Percentiles rank a stretch among this genome's conserved stretches.
Conservation (phyloP, 2,329 filamentous ascomycete genomes). For the Monosporascus sp. region DNA sequence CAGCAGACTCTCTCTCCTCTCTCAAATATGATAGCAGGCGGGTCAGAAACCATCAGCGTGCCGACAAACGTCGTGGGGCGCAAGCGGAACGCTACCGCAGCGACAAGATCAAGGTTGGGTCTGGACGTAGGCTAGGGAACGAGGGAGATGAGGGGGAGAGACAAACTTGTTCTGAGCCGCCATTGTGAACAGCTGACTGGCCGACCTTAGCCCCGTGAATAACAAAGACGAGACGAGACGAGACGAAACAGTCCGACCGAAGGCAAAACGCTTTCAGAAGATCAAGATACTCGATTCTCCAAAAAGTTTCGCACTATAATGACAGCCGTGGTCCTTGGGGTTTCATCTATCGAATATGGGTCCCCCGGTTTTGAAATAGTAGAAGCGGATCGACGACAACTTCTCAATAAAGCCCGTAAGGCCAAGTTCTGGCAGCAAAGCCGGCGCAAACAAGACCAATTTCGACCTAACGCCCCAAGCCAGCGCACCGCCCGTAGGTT, state of each 20-base stretch:
- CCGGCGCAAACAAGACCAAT: neutral
- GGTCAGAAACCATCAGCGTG: neutral
- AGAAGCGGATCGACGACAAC: neutral
- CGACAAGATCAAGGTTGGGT: neutral
- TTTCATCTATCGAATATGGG: neutral
- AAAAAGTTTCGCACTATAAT: neutral
- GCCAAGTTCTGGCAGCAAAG: neutral
- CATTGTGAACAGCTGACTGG: slow-evolving; percentile 20
- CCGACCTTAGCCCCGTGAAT: neutral
- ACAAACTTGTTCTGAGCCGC: slow-evolving; percentile 30
- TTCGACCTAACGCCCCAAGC: neutral
- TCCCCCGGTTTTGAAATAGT: neutral
- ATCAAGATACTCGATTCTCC: neutral
- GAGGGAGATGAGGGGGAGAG: slow-evolving; percentile 2
- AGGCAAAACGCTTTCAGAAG: neutral
- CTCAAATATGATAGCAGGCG: no score
- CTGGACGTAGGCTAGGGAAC: neutral
- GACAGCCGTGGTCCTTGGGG: neutral
- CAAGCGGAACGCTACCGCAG: slow-evolving; percentile 6
- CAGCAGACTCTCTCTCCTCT: slow-evolving; percentile 6
- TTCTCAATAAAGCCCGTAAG: neutral
- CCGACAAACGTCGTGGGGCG: slow-evolving; percentile 5
- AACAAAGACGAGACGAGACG: neutral
- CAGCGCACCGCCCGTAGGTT: neutral
- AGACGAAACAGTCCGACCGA: neutral